Evolutionary conservation across 2,329 filamentous ascomycete genomes (phyloP).

Genomic region (Botryotinia globosa): DNA sequence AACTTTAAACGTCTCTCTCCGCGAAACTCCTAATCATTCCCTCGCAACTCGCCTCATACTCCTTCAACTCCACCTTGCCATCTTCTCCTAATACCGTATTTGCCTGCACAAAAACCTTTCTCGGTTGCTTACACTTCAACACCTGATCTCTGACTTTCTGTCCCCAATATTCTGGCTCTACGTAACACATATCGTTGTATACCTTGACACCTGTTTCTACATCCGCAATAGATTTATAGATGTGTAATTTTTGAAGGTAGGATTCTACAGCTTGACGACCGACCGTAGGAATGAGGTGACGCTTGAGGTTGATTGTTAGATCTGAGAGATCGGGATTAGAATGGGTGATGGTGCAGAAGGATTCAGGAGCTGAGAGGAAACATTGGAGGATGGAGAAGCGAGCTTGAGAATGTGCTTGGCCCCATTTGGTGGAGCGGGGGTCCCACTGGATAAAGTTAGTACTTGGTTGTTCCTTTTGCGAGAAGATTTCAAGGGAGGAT

Average conservation of each 20-base stretch:
- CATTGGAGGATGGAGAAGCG: conserved; percentile 84
- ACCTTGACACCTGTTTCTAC: conserved; percentile 72
- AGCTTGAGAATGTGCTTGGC: conserved; percentile 87
- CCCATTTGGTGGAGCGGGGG: conserved; percentile 86
- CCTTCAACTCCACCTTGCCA: conserved; percentile 72
- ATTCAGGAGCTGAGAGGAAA: conserved; percentile 80
- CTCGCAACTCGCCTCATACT: conserved; percentile 78
- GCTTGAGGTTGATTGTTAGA: conserved; percentile 77
- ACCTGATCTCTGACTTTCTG: conserved; percentile 74
- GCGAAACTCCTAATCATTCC: conserved; percentile 83
- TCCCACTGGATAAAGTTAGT: conserved; percentile 59
- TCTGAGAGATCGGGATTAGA: conserved; percentile 69
- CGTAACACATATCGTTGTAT: conserved; percentile 79
- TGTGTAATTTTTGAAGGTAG: conserved; percentile 86
- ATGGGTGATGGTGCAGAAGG: conserved; percentile 81
- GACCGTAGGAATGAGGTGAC: conserved; percentile 78
- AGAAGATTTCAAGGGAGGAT: background rate
- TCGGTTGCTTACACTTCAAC: conserved; percentile 73
- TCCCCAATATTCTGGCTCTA: conserved; percentile 80
- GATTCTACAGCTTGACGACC: conserved; percentile 79
- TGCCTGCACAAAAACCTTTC: conserved; percentile 90
- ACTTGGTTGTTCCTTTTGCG: background rate
- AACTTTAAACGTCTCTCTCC: conserved; percentile 47
- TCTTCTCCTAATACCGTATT: conserved; percentile 74
- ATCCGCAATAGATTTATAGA: conserved; percentile 90